phyloP scores from a whole-genome alignment of 2,329 filamentous ascomycete genomes.

The Tolypocladium nubicola region DNA sequence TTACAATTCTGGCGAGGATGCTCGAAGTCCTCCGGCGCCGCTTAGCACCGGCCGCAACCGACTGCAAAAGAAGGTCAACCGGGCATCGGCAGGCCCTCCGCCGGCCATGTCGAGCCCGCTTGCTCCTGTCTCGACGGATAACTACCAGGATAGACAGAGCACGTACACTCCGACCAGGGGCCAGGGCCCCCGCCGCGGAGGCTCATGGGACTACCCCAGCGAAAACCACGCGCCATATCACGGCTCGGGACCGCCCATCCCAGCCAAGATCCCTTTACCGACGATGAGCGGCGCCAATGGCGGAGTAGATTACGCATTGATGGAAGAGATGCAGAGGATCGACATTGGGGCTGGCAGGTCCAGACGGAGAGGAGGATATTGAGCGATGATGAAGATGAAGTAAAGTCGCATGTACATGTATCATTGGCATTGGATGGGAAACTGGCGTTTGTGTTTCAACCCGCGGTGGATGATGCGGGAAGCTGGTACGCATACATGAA shows the following conservation, averaged over 20 bases:
- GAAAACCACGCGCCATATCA: constrained; percentile 39
- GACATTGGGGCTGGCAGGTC: constrained; percentile 53
- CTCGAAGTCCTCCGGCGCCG: constrained; percentile 19
- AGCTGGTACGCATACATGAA: not conserved
- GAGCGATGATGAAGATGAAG: constrained; percentile 8
- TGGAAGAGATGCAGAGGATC: constrained; percentile 61
- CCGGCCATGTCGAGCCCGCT: constrained; percentile 35
- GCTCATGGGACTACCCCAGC: constrained; percentile 41
- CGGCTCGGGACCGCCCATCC: constrained; percentile 44
- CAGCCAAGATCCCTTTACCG: constrained; percentile 56
- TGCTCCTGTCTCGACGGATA: constrained; percentile 40
- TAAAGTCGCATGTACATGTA: constrained; percentile 4
- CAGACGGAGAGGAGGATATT: constrained; percentile 37
- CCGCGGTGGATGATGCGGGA: not conserved
- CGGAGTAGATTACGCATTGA: constrained; percentile 44
- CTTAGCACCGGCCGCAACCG: constrained; percentile 40
- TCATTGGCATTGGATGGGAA: constrained; percentile 1
- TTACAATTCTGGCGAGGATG: constrained; percentile 20
- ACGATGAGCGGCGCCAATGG: constrained; percentile 33
- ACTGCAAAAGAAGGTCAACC: constrained; percentile 52
- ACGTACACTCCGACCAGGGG: constrained; percentile 19
- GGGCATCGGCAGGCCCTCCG: constrained; percentile 27
- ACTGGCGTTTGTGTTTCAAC: constrained; percentile 4
- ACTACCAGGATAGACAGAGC: constrained; percentile 34
- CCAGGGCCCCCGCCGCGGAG: constrained; percentile 28